Conservation (phyloP, 108 stramenopile genomes). For the Mayamaea pseudoterrestris region DNA sequence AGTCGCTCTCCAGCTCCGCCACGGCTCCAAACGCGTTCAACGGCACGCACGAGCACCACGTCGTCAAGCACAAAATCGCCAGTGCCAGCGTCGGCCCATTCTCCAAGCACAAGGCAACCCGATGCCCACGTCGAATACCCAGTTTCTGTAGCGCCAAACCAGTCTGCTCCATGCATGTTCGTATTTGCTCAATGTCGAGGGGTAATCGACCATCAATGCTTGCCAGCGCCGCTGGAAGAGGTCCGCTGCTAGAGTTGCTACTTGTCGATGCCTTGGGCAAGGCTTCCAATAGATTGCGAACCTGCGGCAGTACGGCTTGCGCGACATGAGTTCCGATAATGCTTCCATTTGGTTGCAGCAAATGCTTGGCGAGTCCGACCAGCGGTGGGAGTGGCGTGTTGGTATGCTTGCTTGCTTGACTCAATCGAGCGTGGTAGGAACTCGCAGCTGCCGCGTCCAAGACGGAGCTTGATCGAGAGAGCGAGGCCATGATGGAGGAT, state of each 20-base stretch:
- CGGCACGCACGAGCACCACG: slow-evolving; percentile 43
- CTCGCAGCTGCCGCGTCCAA: too few relatives aligned
- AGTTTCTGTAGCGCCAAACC: slow-evolving; percentile 27
- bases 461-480: too few relatives aligned
- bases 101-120: slow-evolving; percentile 35
- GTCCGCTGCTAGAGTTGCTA: too few relatives aligned
- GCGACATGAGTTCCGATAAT: slow-evolving; percentile 34
- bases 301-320: slow-evolving; percentile 24
- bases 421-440: too few relatives aligned
- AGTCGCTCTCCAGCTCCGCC: slow-evolving; percentile 27
- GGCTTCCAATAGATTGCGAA: slow-evolving; percentile 30
- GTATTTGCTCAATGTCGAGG: slow-evolving; percentile 23
- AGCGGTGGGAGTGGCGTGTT: slow-evolving; percentile 27
- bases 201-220: slow-evolving; percentile 8
- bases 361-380: slow-evolving; percentile 21
- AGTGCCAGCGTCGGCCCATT: slow-evolving; percentile 48
- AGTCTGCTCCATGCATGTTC: slow-evolving; percentile 22
- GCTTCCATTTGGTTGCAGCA: slow-evolving; percentile 37
- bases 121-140: slow-evolving; percentile 28
- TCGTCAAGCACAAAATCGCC: slow-evolving; percentile 20
- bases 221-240: neutral
- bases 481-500: too few relatives aligned
- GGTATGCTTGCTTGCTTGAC: too few relatives aligned
- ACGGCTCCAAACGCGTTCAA: slow-evolving; percentile 27
- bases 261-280: slow-evolving; percentile 12